A percentile compares a stretch with the other conserved stretches of the same genome.
These are phyloP conservation scores for Epicoccum sorghinum DNA, from an alignment of 2,329 filamentous ascomycete species.

Conservation along the genomic window DNA sequence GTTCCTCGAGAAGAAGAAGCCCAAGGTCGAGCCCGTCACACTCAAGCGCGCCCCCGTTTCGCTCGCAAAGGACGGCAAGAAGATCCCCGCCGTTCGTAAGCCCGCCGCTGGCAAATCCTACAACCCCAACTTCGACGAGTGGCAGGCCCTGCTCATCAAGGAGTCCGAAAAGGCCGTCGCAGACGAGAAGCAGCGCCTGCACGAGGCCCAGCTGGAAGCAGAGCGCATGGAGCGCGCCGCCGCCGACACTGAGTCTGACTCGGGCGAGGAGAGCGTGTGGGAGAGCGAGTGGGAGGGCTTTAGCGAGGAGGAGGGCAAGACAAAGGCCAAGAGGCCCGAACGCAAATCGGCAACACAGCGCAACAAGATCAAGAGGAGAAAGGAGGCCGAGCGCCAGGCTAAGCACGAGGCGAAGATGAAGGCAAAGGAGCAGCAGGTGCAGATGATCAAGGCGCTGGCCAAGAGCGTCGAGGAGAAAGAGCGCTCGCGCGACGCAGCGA, in stretches of 20 bases:
- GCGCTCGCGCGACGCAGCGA: conserved; percentile 42
- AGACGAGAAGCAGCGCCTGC: conserved; percentile 75
- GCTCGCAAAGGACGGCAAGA: conserved; percentile 80
- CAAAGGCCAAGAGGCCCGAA: conserved; percentile 76
- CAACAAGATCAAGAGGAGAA: conserved; percentile 86
- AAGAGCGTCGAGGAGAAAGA: conserved; percentile 68
- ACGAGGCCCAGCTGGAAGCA: conserved; percentile 69
- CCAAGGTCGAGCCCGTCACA: conserved; percentile 75
- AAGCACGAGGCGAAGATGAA: conserved; percentile 79
- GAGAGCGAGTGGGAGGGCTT: conserved; percentile 78
- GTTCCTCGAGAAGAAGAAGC: conserved; percentile 70
- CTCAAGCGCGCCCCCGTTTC: conserved; percentile 79
- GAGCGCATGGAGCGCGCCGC: conserved; percentile 71
- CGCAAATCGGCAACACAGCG: conserved; percentile 86
- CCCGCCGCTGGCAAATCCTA: conserved; percentile 88
- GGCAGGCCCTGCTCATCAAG: conserved; percentile 74
- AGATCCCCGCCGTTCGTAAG: conserved; percentile 76
- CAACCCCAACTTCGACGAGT: conserved; percentile 87
- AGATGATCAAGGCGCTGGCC: conserved; percentile 73
- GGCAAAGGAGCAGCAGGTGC: conserved; percentile 72
- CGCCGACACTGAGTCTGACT: conserved; percentile 74
- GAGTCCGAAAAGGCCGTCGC: conserved; percentile 82
- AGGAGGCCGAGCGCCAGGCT: conserved; percentile 79
- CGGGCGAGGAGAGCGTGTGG: conserved; percentile 92
- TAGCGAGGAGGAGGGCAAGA: conserved; percentile 57